Evolutionary conservation across 2,329 filamentous ascomycete species (phyloP).

Genomic region (Clarireedia monteithiana): DNA sequence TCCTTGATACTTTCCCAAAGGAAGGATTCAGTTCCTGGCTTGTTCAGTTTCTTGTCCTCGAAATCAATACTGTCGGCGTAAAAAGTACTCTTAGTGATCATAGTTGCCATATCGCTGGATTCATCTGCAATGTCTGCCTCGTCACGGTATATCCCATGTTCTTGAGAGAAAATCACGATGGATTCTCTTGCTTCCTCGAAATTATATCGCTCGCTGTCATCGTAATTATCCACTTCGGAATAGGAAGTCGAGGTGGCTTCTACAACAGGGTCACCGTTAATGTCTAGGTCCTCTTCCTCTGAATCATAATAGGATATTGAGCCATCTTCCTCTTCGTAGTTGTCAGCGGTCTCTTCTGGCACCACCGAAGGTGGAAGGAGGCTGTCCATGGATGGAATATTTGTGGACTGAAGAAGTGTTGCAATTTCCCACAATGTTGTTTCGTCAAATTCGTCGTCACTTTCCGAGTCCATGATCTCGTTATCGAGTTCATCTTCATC

Average conservation of each 20-base stretch:
- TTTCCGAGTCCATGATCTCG: conserved; percentile 29
- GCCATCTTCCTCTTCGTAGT: conserved; percentile 14
- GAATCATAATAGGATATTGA: conserved; percentile 14
- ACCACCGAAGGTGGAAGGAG: conserved; percentile 32
- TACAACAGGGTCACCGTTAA: not conserved
- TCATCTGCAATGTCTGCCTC: not conserved
- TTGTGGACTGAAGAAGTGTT: conserved; percentile 44
- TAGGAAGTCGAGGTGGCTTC: not conserved
- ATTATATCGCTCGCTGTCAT: not conserved
- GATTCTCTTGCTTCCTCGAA: not conserved
- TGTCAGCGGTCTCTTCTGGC: conserved; percentile 12
- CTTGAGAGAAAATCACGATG: conserved; percentile 1
- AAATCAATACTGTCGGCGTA: too few relatives aligned
- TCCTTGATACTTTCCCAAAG: conserved; percentile 13
- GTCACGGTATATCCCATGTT: not conserved
- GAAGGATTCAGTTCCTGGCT: conserved; percentile 3
- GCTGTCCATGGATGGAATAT: conserved; percentile 45
- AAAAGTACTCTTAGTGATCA: too few relatives aligned
- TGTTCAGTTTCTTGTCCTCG: not conserved
- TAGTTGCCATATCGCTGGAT: not conserved
- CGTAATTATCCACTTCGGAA: not conserved
- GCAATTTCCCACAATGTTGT: conserved; percentile 58
- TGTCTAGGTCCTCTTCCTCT: conserved; percentile 7
- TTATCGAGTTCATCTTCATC: conserved; percentile 32
- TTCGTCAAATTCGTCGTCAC: conserved; percentile 45